phyloP scores from a whole-genome alignment of 306 rosid species.

The Rosa chinensis region DNA sequence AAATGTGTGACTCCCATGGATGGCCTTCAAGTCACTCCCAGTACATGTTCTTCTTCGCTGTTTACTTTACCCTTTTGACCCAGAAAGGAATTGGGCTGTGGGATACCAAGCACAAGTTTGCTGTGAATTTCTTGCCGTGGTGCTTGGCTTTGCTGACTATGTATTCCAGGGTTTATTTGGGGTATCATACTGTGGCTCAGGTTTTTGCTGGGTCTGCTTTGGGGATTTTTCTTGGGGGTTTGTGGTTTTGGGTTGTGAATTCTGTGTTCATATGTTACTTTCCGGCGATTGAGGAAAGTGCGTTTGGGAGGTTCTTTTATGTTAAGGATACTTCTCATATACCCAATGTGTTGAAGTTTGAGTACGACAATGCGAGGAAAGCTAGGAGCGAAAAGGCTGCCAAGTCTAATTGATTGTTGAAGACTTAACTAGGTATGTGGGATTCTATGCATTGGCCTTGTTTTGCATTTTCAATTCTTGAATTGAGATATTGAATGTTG shows the following conservation, averaged over 20 bases:
- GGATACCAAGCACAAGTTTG: conserved; percentile 33
- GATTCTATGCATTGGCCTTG: background rate
- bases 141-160: conserved; percentile 57
- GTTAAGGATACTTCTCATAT: conserved; percentile 89
- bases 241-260: conserved; percentile 83
- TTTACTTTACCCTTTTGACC: conserved; percentile 52
- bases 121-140: conserved; percentile 45
- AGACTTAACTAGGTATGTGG: conserved; percentile 12
- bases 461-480: background rate
- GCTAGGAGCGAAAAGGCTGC: conserved; percentile 41
- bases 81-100: conserved; percentile 42
- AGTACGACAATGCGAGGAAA: conserved; percentile 81
- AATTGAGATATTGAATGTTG: background rate
- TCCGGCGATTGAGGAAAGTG: conserved; percentile 74
- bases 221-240: conserved; percentile 65
- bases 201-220: conserved; percentile 80
- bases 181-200: conserved; percentile 80
- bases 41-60: conserved; percentile 87
- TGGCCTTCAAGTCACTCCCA: conserved; percentile 98
- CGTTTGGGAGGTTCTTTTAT: conserved; percentile 63
- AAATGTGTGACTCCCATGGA: conserved; percentile 89
- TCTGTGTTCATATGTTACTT: conserved; percentile 40
- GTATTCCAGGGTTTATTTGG: conserved; percentile 85
- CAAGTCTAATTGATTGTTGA: conserved; percentile 37
- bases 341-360: conserved; percentile 78